phyloP scores from a whole-genome alignment of 192 early-diverging fungal species.

The Backusella morwellensis region DNA sequence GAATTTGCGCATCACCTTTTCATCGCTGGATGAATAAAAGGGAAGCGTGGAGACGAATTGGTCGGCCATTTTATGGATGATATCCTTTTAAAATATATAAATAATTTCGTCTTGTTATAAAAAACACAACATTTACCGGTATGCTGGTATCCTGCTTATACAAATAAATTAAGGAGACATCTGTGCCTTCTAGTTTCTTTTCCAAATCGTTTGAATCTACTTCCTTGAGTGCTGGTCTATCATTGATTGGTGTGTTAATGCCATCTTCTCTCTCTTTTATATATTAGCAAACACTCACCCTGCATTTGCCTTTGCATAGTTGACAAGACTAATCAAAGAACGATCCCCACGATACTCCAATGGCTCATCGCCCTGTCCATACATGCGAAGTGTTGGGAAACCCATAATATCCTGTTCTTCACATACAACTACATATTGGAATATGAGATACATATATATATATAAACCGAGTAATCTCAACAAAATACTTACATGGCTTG shows the following conservation, averaged over 20 bases:
- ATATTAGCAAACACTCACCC: neutral
- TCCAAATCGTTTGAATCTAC: conserved; percentile 38
- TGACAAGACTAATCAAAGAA: conserved; percentile 11
- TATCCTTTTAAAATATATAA: conserved; percentile 1
- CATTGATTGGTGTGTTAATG: neutral
- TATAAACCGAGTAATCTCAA: neutral
- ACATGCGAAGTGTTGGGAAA: conserved; percentile 85
- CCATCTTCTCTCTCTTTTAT: neutral
- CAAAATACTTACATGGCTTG: conserved; percentile 35
- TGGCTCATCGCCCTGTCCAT: conserved; percentile 14
- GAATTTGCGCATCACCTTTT: conserved; percentile 15
- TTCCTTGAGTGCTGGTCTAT: conserved; percentile 25
- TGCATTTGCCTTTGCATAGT: conserved; percentile 17
- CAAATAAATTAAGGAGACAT: conserved; percentile 56
- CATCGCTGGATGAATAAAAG: conserved; percentile 41
- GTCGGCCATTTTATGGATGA: conserved; percentile 19
- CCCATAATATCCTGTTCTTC: conserved; percentile 62
- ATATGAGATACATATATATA: neutral
- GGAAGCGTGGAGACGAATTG: conserved; percentile 17
- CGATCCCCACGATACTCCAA: neutral
- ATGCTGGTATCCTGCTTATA: conserved; percentile 42
- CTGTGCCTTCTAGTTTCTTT: conserved; percentile 33
- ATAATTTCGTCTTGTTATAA: neutral
- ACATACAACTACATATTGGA: conserved; percentile 46
- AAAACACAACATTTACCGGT: neutral